These are phyloP conservation scores for Hericium erinaceus DNA, from an alignment of 768 basidiomycete genomes.

Conservation along the genomic window DNA sequence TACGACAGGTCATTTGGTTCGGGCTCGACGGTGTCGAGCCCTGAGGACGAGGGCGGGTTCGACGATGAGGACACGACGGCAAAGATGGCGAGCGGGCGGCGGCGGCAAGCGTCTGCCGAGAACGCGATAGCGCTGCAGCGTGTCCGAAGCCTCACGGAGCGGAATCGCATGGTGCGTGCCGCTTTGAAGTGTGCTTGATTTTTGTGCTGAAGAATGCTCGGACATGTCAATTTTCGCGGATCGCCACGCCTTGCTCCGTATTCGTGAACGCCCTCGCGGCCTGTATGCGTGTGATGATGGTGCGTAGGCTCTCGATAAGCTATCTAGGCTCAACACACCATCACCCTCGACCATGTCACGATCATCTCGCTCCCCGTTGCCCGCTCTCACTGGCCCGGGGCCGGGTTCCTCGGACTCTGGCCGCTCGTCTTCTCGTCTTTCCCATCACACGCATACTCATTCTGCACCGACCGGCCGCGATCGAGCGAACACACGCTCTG, in stretches of 20 bases:
- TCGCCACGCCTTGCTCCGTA: not conserved
- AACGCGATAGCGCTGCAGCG: conserved; percentile 54
- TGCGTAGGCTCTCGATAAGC: conserved; percentile 29
- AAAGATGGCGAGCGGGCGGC: conserved; percentile 25
- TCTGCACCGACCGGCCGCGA: conserved; percentile 13
- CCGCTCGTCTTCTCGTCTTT: conserved; percentile 21
- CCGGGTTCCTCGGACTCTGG: conserved; percentile 22
- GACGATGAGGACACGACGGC: conserved; percentile 60
- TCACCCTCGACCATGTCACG: conserved; percentile 33
- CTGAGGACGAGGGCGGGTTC: conserved; percentile 42
- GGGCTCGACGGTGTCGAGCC: conserved; percentile 16
- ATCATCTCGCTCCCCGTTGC: conserved; percentile 26
- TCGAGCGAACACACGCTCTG: conserved; percentile 36
- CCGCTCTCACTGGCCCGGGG: conserved; percentile 22
- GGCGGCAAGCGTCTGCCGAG: conserved; percentile 31
- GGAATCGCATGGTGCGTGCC: conserved; percentile 60
- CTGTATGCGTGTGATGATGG: not conserved
- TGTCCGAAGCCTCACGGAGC: conserved; percentile 59
- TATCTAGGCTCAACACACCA: conserved; percentile 50
- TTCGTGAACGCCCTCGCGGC: not conserved
- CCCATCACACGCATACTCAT: conserved; percentile 25
- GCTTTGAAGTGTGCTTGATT: conserved; percentile 13
- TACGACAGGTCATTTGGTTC: conserved; percentile 26
- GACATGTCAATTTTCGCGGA: not conserved
- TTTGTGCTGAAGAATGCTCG: not conserved